These are phyloP conservation scores for Ehretia macrophylla DNA, from an alignment of 257 asterid genomes.

Conservation along the genomic window DNA sequence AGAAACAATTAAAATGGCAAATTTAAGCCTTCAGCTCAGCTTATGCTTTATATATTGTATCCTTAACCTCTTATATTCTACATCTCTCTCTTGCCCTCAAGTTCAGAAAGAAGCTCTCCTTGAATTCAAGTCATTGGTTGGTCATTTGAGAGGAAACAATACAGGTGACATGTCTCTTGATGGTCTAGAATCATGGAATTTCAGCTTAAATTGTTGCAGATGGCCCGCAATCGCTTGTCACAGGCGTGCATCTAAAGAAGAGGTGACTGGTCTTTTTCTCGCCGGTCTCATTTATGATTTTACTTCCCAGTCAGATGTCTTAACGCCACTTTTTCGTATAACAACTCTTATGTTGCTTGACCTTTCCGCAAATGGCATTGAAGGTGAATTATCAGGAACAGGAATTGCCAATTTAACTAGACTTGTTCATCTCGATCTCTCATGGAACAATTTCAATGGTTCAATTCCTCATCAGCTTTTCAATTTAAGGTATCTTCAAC, in stretches of 20 bases:
- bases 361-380: neutral
- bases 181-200: neutral
- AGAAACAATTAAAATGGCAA: neutral
- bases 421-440: too few species aligned
- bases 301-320: neutral
- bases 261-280: neutral
- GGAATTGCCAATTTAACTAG: constrained; percentile 14
- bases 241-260: neutral
- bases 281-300: neutral
- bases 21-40: neutral
- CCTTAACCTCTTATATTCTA: neutral
- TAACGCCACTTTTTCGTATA: neutral
- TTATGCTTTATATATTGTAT: neutral
- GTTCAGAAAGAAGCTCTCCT: neutral
- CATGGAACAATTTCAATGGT: too few species aligned
- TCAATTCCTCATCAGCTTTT: too few species aligned
- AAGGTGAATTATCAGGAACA: neutral
- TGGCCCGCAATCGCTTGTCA: neutral
- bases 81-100: neutral
- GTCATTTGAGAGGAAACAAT: too few species aligned
- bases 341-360: neutral
- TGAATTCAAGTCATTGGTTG: neutral
- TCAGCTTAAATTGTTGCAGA: neutral
- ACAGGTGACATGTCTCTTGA: neutral
- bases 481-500: too few species aligned